These are phyloP conservation scores for Saccharomycopsis javanensis DNA, from an alignment of 805 yeast species.

Conservation along the genomic window DNA sequence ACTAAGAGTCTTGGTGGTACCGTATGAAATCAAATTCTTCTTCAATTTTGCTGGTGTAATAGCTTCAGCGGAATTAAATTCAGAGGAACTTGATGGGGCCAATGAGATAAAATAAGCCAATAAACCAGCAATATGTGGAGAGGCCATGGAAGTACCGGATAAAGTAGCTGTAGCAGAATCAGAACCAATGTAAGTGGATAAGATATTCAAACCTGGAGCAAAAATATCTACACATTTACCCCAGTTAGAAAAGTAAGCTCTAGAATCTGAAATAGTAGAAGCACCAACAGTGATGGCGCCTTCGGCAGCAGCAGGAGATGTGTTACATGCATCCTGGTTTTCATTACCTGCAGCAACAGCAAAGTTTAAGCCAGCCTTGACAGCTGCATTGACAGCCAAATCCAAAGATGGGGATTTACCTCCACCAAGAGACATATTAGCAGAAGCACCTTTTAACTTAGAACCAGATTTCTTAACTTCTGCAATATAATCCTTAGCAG, in stretches of 20 bases:
- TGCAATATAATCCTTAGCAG: constrained; percentile 38
- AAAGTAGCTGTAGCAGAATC: constrained; percentile 66
- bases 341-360: constrained; percentile 98
- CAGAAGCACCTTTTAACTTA: constrained; percentile 72
- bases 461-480: constrained; percentile 31
- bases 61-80: constrained; percentile 34
- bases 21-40: constrained; percentile 61
- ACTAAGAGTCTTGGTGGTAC: constrained; percentile 47
- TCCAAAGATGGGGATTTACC: constrained; percentile 84
- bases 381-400: constrained; percentile 83
- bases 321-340: constrained; percentile 84
- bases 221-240: constrained; percentile 94
- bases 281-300: constrained; percentile 93
- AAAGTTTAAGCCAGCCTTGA: constrained; percentile 77
- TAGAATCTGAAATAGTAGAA: constrained; percentile 73
- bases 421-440: constrained; percentile 93
- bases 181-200: constrained; percentile 77
- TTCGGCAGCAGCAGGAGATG: constrained; percentile 84
- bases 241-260: constrained; percentile 93
- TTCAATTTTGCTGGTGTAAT: constrained; percentile 68
- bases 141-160: constrained; percentile 97
- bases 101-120: constrained; percentile 81
- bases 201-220: constrained; percentile 89
- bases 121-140: constrained; percentile 92
- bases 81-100: constrained; percentile 65